These are phyloP conservation scores for Datisca glomerata DNA, from an alignment of 306 rosid species.

Conservation along the genomic window DNA sequence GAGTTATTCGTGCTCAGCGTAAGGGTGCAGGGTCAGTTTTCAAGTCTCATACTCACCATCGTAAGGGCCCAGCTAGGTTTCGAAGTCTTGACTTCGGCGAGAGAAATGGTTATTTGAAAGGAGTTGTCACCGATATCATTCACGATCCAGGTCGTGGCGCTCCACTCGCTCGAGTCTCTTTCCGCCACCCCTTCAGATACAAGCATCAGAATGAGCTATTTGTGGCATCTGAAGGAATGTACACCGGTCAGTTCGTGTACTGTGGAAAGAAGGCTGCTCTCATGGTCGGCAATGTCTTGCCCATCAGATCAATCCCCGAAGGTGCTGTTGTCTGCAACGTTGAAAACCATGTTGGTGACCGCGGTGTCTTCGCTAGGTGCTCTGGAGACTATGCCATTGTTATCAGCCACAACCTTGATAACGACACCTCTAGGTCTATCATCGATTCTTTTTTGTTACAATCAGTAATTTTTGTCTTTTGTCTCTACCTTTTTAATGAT, in stretches of 20 bases:
- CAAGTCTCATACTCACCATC: constrained; percentile 75
- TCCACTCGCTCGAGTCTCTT: constrained; percentile 57
- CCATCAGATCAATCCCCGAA: constrained; percentile 56
- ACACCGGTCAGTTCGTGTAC: constrained; percentile 62
- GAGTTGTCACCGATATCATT: constrained; percentile 54
- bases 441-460: background rate
- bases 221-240: constrained; percentile 61
- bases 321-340: constrained; percentile 75
- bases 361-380: constrained; percentile 57
- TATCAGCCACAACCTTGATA: constrained; percentile 69
- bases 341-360: constrained; percentile 79
- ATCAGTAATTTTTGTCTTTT: background rate
- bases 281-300: constrained; percentile 62
- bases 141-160: constrained; percentile 88
- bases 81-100: constrained; percentile 74
- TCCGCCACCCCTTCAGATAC: constrained; percentile 69
- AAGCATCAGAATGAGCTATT: constrained; percentile 59
- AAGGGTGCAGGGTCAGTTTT: constrained; percentile 80
- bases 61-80: constrained; percentile 70
- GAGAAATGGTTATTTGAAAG: constrained; percentile 61
- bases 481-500: background rate
- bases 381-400: constrained; percentile 77
- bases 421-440: constrained; percentile 48
- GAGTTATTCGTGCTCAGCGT: constrained; percentile 76
- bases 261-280: constrained; percentile 78